Evolutionary conservation across 495 filamentous ascomycete species (phyloP), one percentile per base, ranked within the genome.

Genomic region (Podospora comata): DNA sequence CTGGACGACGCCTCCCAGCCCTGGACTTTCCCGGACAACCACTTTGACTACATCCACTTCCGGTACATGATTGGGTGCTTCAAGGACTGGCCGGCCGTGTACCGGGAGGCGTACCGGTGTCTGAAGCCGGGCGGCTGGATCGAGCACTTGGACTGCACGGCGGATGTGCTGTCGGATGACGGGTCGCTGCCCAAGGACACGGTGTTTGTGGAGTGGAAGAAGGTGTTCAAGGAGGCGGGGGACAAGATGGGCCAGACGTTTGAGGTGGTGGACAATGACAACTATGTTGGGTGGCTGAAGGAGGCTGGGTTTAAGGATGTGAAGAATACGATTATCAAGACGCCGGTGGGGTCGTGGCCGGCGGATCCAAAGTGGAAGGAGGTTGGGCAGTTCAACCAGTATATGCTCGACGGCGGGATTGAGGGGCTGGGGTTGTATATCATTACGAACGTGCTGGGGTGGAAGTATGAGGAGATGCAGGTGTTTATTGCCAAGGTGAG

Each of bases 31-130:
- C 62, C 74, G 3, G 70, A 75, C 4, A 75, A 84, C 62, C 68
- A 73, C 64, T 90, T 91, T 71, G 89, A 91, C 79, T 89, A 87
- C 67, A 82, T 91, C 62, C 88, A 91, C 77, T 80, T 86, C 5
- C 85, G 89, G 27, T 77, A 80, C 16, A 74, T 90, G 32, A 82
- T 84, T 66, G 86, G 85, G 34, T 81, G 79, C 19, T 81, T 91
- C 60, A 70, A 69, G 19, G 83, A 90, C 73, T 91, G 89, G 88
- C 72, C 79, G 4, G 76, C 67, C 39, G 81, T 80, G 1, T 75
- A 79, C 62, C n/a, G 65, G 19, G 72, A 83, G 68, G 77, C 75
- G n/a, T 82, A 75, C 68, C 60, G 48, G 1, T 58, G 65, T 5
- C 67, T 79, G 27, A 81, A 79, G 62, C 83, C 83, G 1, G 83